Evolutionary conservation across 2,329 filamentous ascomycete species (phyloP).

Genomic region (Teratosphaeria viscida): DNA sequence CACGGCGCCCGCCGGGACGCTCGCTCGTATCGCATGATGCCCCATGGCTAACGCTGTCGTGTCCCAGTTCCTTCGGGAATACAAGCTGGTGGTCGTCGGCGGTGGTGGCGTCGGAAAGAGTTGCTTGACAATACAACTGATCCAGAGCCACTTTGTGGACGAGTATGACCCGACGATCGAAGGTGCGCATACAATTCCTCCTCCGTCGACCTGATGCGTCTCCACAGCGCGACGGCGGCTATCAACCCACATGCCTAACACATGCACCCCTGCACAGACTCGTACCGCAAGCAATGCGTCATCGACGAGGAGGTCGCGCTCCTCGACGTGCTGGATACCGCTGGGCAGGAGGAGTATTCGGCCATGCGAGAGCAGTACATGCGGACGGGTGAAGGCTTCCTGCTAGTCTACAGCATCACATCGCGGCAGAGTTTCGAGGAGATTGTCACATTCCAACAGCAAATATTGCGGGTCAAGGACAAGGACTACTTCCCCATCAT

Average conservation of each 20-base stretch:
- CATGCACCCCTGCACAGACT: constrained; percentile 50
- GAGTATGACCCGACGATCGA: constrained; percentile 99
- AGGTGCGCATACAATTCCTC: constrained; percentile 49
- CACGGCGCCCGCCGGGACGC: neutral
- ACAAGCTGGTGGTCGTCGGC: constrained; percentile 75
- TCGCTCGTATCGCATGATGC: neutral
- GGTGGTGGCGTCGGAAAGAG: constrained; percentile 98
- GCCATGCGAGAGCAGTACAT: constrained; percentile 99
- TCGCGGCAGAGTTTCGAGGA: constrained; percentile 96
- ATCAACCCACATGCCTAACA: neutral
- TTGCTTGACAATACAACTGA: constrained; percentile 86
- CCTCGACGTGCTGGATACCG: constrained; percentile 95
- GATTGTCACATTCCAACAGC: constrained; percentile 97
- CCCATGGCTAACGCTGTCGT: constrained; percentile 6
- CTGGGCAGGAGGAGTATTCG: constrained; percentile 97
- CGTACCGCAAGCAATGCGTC: constrained; percentile 98
- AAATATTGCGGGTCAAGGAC: constrained; percentile 96
- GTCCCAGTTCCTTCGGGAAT: constrained; percentile 41
- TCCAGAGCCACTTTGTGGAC: constrained; percentile 88
- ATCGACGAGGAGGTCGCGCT: constrained; percentile 97
- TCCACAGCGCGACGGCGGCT: neutral
- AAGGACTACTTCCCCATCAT: constrained; percentile 99
- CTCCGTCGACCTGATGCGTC: neutral
- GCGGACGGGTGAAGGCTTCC: constrained; percentile 94
- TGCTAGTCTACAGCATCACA: constrained; percentile 96